Conservation (phyloP, 2,329 filamentous ascomycete species). For the Penicillium frequentans region DNA sequence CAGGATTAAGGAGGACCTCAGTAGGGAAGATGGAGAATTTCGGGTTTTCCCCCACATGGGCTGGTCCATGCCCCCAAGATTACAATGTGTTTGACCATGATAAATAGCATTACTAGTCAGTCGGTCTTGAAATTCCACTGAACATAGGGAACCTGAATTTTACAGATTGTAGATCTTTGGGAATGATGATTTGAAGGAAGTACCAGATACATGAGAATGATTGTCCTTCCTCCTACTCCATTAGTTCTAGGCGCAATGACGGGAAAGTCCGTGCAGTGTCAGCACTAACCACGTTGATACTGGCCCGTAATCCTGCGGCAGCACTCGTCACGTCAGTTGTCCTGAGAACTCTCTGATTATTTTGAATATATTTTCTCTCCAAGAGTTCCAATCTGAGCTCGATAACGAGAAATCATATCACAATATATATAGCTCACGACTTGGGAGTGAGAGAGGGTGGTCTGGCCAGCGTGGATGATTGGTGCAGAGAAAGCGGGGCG, state of each 20-base stretch:
- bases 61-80: too few species aligned
- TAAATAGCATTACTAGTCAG: too few species aligned
- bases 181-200: neutral
- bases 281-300: conserved; percentile 14
- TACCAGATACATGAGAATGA: neutral
- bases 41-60: too few species aligned
- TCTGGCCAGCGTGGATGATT: neutral
- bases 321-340: conserved; percentile 12
- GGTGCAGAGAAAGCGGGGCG: conserved; percentile 6
- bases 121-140: too few species aligned
- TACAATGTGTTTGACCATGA: too few species aligned
- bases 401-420: too few species aligned
- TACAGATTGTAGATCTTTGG: neutral
- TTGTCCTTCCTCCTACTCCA: too few species aligned
- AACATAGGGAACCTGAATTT: too few species aligned
- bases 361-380: neutral
- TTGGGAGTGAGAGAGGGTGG: neutral
- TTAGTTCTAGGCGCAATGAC: neutral
- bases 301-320: conserved; percentile 3
- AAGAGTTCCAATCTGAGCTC: neutral
- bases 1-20: neutral
- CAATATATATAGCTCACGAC: too few species aligned
- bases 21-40: neutral
- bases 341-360: neutral
- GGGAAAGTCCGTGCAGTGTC: conserved; percentile 1